Conservation (phyloP, 345 rosid species). For the Citrus australasica region DNA sequence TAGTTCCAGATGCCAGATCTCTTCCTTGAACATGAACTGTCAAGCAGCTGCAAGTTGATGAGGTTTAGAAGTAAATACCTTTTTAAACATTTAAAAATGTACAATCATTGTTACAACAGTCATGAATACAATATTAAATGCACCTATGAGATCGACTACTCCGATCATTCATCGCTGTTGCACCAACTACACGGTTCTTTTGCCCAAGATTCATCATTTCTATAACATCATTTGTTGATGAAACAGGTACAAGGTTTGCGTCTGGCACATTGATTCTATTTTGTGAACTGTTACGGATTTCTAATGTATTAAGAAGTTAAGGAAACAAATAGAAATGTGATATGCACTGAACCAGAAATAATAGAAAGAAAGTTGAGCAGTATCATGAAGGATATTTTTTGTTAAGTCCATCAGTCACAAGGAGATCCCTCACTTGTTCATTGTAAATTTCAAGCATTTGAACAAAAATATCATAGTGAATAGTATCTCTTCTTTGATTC, state of each 20-base stretch:
- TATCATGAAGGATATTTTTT: slow-evolving; percentile 68
- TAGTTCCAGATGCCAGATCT: slow-evolving; percentile 67
- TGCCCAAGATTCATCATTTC: slow-evolving; percentile 86
- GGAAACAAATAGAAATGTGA: slow-evolving; percentile 5
- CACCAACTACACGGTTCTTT: slow-evolving; percentile 71
- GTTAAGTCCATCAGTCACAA: slow-evolving; percentile 61
- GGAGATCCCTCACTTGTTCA: slow-evolving; percentile 97
- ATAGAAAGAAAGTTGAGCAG: not conserved
- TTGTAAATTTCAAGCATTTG: slow-evolving; percentile 98
- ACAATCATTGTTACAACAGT: not conserved
- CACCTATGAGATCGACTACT: slow-evolving; percentile 99
- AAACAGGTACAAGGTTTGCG: slow-evolving; percentile 73
- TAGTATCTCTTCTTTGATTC: slow-evolving; percentile 56
- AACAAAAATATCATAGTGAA: slow-evolving; percentile 66
- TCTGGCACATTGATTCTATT: slow-evolving; percentile 94
- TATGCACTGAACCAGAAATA: slow-evolving; percentile 4
- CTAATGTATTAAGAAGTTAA: slow-evolving; percentile 65
- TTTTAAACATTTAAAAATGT: not conserved
- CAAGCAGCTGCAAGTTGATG: slow-evolving; percentile 59
- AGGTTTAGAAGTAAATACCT: slow-evolving; percentile 16
- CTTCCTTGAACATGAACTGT: slow-evolving; percentile 94
- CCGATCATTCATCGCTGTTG: slow-evolving; percentile 92
- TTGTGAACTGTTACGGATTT: slow-evolving; percentile 82
- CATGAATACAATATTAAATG: not conserved
- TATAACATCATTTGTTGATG: slow-evolving; percentile 77